These are phyloP conservation scores for Triglochin maritima DNA, from an alignment of 106 monocot genomes.

Conservation along the genomic window DNA sequence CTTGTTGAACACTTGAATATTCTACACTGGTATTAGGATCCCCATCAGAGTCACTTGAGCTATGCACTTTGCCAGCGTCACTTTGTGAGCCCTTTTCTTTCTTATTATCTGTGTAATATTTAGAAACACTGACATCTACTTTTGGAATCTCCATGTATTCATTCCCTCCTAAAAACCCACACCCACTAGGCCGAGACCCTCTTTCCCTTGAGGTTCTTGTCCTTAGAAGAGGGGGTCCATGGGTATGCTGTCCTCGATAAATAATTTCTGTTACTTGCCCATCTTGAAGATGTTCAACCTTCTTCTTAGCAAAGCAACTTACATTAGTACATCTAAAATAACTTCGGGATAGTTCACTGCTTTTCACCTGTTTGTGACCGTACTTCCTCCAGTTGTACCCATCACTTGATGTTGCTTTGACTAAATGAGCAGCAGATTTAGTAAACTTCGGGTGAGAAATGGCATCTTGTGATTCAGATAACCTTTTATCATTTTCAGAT, in stretches of 20 bases:
- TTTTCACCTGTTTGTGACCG: constrained; percentile 77
- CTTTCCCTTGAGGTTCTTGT: constrained; percentile 27
- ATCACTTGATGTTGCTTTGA: constrained; percentile 32
- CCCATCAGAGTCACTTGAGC: constrained; percentile 75
- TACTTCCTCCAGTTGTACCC: constrained; percentile 80
- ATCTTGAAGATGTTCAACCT: constrained; percentile 53
- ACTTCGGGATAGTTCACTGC: constrained; percentile 52
- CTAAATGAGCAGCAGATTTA: constrained; percentile 5
- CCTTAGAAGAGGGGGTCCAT: constrained; percentile 41
- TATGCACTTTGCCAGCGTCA: constrained; percentile 37
- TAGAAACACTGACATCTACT: constrained; percentile 15
- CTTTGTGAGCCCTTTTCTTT: constrained; percentile 12
- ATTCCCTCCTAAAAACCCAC: constrained; percentile 4
- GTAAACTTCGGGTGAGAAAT: too few relatives aligned
- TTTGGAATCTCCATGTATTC: constrained; percentile 17
- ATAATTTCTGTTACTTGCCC: constrained; percentile 49
- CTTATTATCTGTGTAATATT: constrained; percentile 9
- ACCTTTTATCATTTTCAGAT: constrained; percentile 7
- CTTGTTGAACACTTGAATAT: constrained; percentile 32
- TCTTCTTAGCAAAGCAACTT: constrained; percentile 60
- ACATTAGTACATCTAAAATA: constrained; percentile 64
- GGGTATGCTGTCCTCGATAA: constrained; percentile 54
- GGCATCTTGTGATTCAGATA: constrained; percentile 5
- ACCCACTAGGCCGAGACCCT: constrained; percentile 7
- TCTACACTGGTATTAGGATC: constrained; percentile 43